These are phyloP conservation scores for Amanita subjunquillea DNA, from an alignment of 768 basidiomycete species.

Conservation along the genomic window DNA sequence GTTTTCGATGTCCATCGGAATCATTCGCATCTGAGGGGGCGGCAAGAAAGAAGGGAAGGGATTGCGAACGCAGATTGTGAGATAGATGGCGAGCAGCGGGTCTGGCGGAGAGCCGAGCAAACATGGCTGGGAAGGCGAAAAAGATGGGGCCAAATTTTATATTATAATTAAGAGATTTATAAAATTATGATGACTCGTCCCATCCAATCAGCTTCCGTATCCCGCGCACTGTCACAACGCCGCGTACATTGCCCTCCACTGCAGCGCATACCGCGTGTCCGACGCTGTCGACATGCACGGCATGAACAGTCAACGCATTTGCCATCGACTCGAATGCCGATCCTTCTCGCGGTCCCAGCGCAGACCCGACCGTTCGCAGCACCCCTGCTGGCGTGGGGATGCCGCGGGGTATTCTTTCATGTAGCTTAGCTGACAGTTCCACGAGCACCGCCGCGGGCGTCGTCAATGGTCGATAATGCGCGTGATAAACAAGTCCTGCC, in stretches of 20 bases:
- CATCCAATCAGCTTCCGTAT: constrained; percentile 77
- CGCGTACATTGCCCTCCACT: constrained; percentile 41
- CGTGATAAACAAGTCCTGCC: constrained; percentile 90
- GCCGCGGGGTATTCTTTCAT: constrained; percentile 43
- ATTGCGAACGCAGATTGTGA: constrained; percentile 16
- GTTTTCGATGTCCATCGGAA: constrained; percentile 5
- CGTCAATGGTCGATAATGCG: constrained; percentile 83
- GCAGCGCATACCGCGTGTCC: constrained; percentile 71
- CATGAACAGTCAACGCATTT: constrained; percentile 73
- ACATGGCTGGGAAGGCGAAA: no score
- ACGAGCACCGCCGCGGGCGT: constrained; percentile 78
- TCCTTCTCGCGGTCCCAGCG: constrained; percentile 9
- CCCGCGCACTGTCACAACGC: constrained; percentile 55
- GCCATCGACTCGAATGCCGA: constrained; percentile 59
- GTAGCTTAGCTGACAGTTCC: constrained; percentile 69
- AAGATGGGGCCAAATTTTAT: no score
- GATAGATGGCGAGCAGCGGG: no score
- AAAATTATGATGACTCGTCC: constrained; percentile 13
- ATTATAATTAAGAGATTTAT: no score
- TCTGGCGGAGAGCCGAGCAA: no score
- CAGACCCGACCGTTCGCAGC: constrained; percentile 40
- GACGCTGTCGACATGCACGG: constrained; percentile 94
- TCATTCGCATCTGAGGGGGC: constrained; percentile 8
- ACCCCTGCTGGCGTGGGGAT: constrained; percentile 59
- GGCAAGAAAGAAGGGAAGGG: constrained; percentile 43